phyloP scores from a whole-genome alignment of 495 filamentous ascomycete species.

The Aspergillus sclerotiicarbonarius region DNA sequence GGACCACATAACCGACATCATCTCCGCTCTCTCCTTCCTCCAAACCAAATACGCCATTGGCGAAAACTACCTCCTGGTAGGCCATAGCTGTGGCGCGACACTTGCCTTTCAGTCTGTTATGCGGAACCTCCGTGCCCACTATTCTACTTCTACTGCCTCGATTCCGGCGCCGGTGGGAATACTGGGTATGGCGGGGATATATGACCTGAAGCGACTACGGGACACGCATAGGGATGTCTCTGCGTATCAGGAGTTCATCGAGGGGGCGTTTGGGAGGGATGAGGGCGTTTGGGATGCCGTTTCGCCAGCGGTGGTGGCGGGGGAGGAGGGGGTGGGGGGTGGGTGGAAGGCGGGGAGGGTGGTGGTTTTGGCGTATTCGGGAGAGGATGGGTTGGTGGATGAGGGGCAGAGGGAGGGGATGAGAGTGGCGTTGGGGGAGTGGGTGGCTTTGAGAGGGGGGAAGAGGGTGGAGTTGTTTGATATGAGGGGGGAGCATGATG shows the following conservation, averaged over 20 bases:
- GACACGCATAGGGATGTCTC: slow-evolving; percentile 43
- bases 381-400: slow-evolving; percentile 61
- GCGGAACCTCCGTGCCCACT: slow-evolving; percentile 23
- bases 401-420: slow-evolving; percentile 50
- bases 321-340: slow-evolving; percentile 31
- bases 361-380: slow-evolving; percentile 59
- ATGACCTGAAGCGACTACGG: slow-evolving; percentile 58
- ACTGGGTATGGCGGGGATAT: slow-evolving; percentile 63
- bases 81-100: slow-evolving; percentile 75
- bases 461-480: slow-evolving; percentile 36
- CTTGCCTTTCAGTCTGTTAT: slow-evolving; percentile 69
- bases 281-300: slow-evolving; percentile 49
- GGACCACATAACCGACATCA: slow-evolving; percentile 70
- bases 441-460: slow-evolving; percentile 22
- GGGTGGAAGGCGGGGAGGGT: slow-evolving; percentile 44
- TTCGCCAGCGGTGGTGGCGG: slow-evolving; percentile 46
- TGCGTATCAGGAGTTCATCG: slow-evolving; percentile 58
- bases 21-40: slow-evolving; percentile 59
- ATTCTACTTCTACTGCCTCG: no score
- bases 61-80: slow-evolving; percentile 61
- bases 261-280: slow-evolving; percentile 61
- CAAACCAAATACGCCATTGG: slow-evolving; percentile 52
- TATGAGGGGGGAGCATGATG: slow-evolving; percentile 63
- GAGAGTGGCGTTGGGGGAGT: slow-evolving; percentile 35
- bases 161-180: slow-evolving; percentile 45